A percentile compares a stretch with the other conserved stretches of the same genome.
Conservation (phyloP, 2,329 filamentous ascomycete species). For the Grosmannia penicillata region DNA sequence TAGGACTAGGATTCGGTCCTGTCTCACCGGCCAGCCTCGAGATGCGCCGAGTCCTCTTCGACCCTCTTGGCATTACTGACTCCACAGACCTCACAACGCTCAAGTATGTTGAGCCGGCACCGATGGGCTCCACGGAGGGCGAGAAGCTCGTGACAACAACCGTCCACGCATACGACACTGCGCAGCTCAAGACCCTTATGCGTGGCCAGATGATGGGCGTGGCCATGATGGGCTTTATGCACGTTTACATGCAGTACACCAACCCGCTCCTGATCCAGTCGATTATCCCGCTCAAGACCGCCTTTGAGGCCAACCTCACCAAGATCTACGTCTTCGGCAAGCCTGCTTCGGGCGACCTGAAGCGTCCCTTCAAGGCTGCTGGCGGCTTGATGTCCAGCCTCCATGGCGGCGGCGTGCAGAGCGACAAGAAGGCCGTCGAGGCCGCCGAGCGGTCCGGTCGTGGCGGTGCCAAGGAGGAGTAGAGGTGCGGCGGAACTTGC, state of each 20-base stretch:
- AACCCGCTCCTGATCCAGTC: conserved; percentile 98
- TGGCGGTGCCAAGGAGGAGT: conserved; percentile 60
- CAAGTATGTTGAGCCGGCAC: conserved; percentile 94
- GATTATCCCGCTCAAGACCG: conserved; percentile 93
- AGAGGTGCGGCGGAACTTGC: too few species aligned
- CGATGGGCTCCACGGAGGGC: conserved; percentile 87
- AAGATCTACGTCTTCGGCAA: conserved; percentile 90
- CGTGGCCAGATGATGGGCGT: conserved; percentile 91
- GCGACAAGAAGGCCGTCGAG: conserved; percentile 82
- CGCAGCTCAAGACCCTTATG: conserved; percentile 72
- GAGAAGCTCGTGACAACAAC: conserved; percentile 94
- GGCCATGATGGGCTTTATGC: conserved; percentile 97
- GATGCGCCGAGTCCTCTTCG: too few species aligned
- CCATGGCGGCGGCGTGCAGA: conserved; percentile 62
- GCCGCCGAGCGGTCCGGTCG: conserved; percentile 61
- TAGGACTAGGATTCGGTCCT: too few species aligned
- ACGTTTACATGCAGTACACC: conserved; percentile 98
- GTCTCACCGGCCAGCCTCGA: too few species aligned
- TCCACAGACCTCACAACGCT: conserved; percentile 86
- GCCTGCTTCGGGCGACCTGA: conserved; percentile 77
- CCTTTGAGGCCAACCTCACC: conserved; percentile 86
- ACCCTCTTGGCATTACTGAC: too few species aligned
- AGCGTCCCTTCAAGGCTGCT: conserved; percentile 84
- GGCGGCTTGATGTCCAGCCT: conserved; percentile 72
- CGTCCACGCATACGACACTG: conserved; percentile 82